A percentile compares a stretch with the other conserved stretches of the same genome.
Evolutionary conservation across 202 grass and related monocot genomes (phyloP).

Genomic region (Saccharum hybrid): DNA sequence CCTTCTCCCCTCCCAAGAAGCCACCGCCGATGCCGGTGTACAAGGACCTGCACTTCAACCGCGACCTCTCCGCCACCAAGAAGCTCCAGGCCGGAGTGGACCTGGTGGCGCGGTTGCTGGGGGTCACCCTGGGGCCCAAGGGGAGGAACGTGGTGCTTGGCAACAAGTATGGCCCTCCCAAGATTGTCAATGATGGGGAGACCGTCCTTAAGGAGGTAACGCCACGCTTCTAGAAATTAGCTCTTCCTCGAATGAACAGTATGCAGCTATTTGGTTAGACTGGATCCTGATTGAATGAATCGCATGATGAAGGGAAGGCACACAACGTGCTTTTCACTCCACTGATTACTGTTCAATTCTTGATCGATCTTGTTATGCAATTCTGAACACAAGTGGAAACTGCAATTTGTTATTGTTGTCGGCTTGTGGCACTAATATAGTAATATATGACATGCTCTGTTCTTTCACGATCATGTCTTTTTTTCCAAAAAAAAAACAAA

Average conservation of each 20-base stretch:
- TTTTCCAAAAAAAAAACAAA: not conserved
- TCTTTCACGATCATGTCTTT: not conserved
- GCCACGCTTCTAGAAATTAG: not conserved
- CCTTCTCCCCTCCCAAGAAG: slow-evolving; percentile 81
- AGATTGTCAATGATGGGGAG: slow-evolving; percentile 93
- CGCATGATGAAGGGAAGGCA: not conserved
- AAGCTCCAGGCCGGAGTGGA: slow-evolving; percentile 94
- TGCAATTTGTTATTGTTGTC: slow-evolving; percentile 9
- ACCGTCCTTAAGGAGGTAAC: slow-evolving; percentile 94
- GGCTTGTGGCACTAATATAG: not conserved
- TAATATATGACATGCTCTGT: not conserved
- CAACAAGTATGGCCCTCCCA: slow-evolving; percentile 92
- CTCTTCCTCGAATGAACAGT: not conserved
- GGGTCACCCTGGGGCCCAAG: slow-evolving; percentile 90
- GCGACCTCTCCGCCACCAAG: slow-evolving; percentile 81
- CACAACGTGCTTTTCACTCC: not conserved
- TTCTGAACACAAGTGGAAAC: not conserved
- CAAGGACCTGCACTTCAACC: slow-evolving; percentile 94
- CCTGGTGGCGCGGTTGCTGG: slow-evolving; percentile 78
- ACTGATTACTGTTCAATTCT: not conserved
- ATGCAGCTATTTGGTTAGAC: not conserved
- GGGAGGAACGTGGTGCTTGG: slow-evolving; percentile 94
- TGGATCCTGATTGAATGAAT: not conserved
- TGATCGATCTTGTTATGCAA: not conserved
- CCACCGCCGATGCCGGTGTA: slow-evolving; percentile 61